Evolutionary conservation across 176 grass and related monocot genomes (phyloP).

Genomic region (Puccinellia tenuiflora): DNA sequence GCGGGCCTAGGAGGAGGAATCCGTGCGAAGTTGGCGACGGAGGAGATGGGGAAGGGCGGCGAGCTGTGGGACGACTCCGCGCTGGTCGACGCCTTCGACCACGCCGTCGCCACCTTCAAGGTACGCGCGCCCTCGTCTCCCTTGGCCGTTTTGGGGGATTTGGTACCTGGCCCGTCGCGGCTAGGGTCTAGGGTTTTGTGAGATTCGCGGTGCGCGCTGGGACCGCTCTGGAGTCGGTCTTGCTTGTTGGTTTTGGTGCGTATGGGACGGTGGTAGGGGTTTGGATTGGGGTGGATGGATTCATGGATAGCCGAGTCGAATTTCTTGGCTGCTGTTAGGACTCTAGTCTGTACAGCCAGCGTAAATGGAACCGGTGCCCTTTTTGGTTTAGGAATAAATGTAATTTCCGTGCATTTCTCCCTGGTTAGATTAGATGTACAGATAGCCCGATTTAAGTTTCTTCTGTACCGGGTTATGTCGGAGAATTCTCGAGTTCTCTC

Average conservation of each 20-base stretch:
- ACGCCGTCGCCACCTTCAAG: slow-evolving; percentile 61
- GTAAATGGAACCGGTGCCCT: background rate
- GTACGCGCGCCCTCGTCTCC: slow-evolving; percentile 3
- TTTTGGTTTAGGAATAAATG: background rate
- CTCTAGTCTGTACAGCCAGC: background rate
- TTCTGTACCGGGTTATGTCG: background rate
- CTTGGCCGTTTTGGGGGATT: background rate
- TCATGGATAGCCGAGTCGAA: background rate
- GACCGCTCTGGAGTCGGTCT: background rate
- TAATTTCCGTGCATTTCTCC: background rate
- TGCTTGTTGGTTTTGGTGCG: background rate
- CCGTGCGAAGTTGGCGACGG: background rate
- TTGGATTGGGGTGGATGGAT: background rate
- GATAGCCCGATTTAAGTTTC: background rate
- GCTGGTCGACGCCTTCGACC: slow-evolving; percentile 75
- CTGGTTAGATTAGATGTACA: background rate
- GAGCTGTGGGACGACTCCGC: slow-evolving; percentile 84
- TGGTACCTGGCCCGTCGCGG: background rate
- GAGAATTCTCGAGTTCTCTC: background rate
- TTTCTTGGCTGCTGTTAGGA: background rate
- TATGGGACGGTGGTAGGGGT: background rate
- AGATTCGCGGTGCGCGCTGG: background rate
- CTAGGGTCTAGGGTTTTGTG: slow-evolving; percentile 30
- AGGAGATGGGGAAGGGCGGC: slow-evolving; percentile 59
- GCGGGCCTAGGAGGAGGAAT: background rate